Conservation (phyloP, 768 basidiomycete species). For the Exidia glandulosa region DNA sequence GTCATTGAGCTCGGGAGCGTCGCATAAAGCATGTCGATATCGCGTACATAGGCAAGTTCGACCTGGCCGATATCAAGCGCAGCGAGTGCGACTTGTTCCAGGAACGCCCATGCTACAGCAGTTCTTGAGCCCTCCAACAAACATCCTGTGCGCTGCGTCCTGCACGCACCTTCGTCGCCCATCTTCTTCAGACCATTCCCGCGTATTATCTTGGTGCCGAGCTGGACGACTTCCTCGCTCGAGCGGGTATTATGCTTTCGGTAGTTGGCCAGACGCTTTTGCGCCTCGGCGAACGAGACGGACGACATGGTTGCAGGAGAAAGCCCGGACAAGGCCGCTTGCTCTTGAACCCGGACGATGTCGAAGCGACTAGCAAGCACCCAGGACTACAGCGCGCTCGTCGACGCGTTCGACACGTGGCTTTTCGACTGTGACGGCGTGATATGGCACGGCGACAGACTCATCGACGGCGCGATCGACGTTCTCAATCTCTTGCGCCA, state of each 20-base stretch:
- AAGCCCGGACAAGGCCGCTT: not conserved
- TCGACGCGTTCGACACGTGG: conserved; percentile 78
- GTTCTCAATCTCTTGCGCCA: conserved; percentile 63
- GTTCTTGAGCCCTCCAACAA: not conserved
- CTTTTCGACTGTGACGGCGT: conserved; percentile 96
- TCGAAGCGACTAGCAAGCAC: too few relatives aligned
- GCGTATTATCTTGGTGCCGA: conserved; percentile 40
- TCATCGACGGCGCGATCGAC: conserved; percentile 67
- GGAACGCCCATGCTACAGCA: conserved; percentile 57
- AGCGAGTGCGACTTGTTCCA: conserved; percentile 73
- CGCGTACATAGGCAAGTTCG: conserved; percentile 66
- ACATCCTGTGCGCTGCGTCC: not conserved
- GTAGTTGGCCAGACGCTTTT: conserved; percentile 44
- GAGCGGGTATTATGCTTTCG: conserved; percentile 38
- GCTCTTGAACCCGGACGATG: too few relatives aligned
- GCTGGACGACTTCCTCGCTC: conserved; percentile 49
- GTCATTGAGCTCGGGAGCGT: conserved; percentile 10
- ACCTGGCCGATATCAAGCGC: conserved; percentile 63
- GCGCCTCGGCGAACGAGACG: conserved; percentile 38
- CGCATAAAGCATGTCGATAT: not conserved
- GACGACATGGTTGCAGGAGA: not conserved
- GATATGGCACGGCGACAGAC: conserved; percentile 74
- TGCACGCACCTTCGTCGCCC: conserved; percentile 44
- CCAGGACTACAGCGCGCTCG: conserved; percentile 24
- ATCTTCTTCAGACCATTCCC: conserved; percentile 32